Percentiles rank a stretch among this genome's conserved stretches.
Conservation (phyloP, 352 stramenopile genomes). For the Phytophthora parvispora region DNA sequence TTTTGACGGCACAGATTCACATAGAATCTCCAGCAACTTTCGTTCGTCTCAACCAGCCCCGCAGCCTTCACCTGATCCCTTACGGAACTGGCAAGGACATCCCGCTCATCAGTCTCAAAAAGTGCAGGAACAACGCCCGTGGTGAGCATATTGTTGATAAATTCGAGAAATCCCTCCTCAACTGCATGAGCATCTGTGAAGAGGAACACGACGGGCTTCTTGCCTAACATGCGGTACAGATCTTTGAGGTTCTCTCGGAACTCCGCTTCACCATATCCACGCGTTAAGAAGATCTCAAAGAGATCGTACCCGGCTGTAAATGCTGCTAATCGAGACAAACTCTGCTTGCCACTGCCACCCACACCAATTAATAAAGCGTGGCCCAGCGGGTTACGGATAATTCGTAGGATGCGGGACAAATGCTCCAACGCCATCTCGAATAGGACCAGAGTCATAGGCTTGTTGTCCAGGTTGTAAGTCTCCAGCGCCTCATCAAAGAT, state of each 20-base stretch:
- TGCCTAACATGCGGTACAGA: conserved; percentile 91
- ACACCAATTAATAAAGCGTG: conserved; percentile 96
- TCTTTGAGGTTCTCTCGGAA: conserved; percentile 97
- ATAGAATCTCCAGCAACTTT: conserved; percentile 97
- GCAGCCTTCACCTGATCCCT: conserved; percentile 91
- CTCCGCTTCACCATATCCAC: conserved; percentile 94
- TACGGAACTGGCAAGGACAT: conserved; percentile 85
- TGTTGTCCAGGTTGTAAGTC: conserved; percentile 96
- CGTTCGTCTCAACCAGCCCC: conserved; percentile 92
- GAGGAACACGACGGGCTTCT: conserved; percentile 94
- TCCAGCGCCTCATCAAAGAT: conserved; percentile 96
- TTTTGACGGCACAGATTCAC: conserved; percentile 95
- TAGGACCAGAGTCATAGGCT: conserved; percentile 96
- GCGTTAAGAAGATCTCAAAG: conserved; percentile 96
- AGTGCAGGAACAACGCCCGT: conserved; percentile 95
- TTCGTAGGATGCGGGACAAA: conserved; percentile 93
- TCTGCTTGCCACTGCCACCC: conserved; percentile 96
- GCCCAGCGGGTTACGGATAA: conserved; percentile 93
- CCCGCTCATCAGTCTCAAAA: conserved; percentile 95
- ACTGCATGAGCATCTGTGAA: conserved; percentile 97
- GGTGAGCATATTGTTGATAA: conserved; percentile 98
- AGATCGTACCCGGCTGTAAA: conserved; percentile 96
- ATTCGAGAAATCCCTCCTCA: conserved; percentile 97
- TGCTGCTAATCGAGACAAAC: conserved; percentile 91
- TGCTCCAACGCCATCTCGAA: conserved; percentile 98